These are phyloP conservation scores for Pelargonium fulgidum DNA, from an alignment of 441 rosid species.

Conservation along the genomic window DNA sequence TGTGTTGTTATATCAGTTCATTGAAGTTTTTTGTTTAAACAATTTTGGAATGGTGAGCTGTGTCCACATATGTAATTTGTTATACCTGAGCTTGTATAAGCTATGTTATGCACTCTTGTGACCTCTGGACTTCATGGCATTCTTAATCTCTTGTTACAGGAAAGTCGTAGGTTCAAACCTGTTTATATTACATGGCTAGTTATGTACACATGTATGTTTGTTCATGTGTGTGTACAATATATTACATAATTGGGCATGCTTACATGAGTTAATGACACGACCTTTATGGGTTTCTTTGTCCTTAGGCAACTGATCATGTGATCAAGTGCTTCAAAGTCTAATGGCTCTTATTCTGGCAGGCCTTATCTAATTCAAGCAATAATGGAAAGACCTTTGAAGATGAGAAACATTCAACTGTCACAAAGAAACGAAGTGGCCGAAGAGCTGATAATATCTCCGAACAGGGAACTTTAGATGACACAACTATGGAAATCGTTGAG, in stretches of 20 bases:
- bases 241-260: neutral
- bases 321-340: neutral
- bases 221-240: neutral
- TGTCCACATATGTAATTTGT: neutral
- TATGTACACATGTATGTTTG: neutral
- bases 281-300: slow-evolving; percentile 2
- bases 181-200: neutral
- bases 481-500: slow-evolving; percentile 93
- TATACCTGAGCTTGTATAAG: neutral
- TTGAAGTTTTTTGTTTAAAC: neutral
- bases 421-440: slow-evolving; percentile 32
- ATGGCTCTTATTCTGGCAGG: slow-evolving; percentile 36
- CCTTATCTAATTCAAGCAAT: slow-evolving; percentile 37
- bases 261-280: neutral
- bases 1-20: neutral
- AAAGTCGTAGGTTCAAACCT: neutral
- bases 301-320: neutral
- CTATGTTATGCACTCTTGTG: neutral
- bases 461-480: slow-evolving; percentile 57
- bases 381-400: slow-evolving; percentile 35
- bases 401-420: slow-evolving; percentile 28
- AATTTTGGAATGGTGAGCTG: neutral
- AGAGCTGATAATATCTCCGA: slow-evolving; percentile 43
- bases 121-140: neutral
- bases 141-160: neutral